phyloP scores from a whole-genome alignment of 345 rosid genomes.

The Brassica juncea region DNA sequence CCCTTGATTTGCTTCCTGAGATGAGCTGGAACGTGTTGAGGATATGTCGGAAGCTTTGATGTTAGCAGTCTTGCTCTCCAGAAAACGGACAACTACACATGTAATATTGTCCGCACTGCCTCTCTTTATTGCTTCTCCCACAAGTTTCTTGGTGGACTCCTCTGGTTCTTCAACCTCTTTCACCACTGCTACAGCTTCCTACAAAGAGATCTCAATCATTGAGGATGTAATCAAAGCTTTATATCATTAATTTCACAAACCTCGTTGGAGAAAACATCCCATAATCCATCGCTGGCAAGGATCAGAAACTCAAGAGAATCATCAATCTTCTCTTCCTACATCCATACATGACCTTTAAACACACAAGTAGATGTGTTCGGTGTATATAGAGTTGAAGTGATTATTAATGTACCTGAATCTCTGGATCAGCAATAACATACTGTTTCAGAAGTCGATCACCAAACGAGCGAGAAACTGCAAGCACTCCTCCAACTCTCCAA shows the following conservation, averaged over 20 bases:
- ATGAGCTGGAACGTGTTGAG: slow-evolving; percentile 17
- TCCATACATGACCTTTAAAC: slow-evolving; percentile 15
- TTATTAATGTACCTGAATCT: slow-evolving; percentile 63
- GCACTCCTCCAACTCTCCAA: slow-evolving; percentile 99
- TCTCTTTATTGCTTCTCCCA: slow-evolving; percentile 80
- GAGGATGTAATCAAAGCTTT: background rate
- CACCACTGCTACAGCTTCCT: slow-evolving; percentile 94
- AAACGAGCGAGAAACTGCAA: slow-evolving; percentile 99
- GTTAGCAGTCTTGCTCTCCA: slow-evolving; percentile 32
- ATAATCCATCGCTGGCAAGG: slow-evolving; percentile 98
- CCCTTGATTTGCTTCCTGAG: background rate
- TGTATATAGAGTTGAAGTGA: background rate
- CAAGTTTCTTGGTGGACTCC: slow-evolving; percentile 78
- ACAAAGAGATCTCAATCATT: background rate
- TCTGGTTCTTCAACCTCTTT: slow-evolving; percentile 81
- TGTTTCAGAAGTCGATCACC: slow-evolving; percentile 95
- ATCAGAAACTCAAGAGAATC: slow-evolving; percentile 95
- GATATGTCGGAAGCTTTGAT: slow-evolving; percentile 1
- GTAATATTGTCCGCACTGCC: slow-evolving; percentile 98
- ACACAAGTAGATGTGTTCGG: background rate
- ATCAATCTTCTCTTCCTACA: slow-evolving; percentile 87
- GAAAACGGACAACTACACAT: slow-evolving; percentile 82
- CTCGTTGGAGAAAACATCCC: slow-evolving; percentile 99
- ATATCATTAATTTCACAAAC: slow-evolving; percentile 39
- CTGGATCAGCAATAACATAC: slow-evolving; percentile 99